Evolutionary conservation across 2,329 filamentous ascomycete genomes (phyloP), one percentile per base, ranked within the genome.

Genomic region (Sordariomycetes sp.): DNA sequence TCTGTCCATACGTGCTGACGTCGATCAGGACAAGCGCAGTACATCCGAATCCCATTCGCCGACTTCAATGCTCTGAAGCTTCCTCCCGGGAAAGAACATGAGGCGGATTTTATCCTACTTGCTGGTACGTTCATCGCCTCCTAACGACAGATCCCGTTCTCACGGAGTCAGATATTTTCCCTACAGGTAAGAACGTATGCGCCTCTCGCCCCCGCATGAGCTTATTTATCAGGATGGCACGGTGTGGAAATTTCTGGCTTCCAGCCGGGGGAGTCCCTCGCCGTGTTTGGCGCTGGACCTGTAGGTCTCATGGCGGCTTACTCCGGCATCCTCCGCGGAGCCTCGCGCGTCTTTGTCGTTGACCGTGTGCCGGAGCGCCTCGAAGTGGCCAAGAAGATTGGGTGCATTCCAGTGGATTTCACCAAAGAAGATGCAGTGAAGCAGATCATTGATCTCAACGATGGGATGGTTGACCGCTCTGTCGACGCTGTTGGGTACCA

Each of bases 401-500:
- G 75, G 0, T 74, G 68, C 39, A 68, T 68, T 4, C 64, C 75
- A 0, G 68, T 82, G 25, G 67, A 81, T 45, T 79, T 82, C 45
- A 68, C 59, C 16, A 68, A 74, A 39, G 64, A 66, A 5, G 73
- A 80, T 43, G 70, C 63, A 6, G 71, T 79, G 1, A 65, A 76
- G 23, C 64, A 75, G 46, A 81, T 81, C 33, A 71, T 79, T 30
- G 56, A 68, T 37, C 46, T 60, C 11, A 78, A 79, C 33, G 68
- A 59, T 2, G 72, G 67, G 1, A 72, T 73, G 70, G 75, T 81
- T 3, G 75, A 81, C 42, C 61, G 78, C 6, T 70, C 72, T 1
- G 71, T 82, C 0, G 78, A 82, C 53, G 72, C 73, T 9, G 78
- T 82, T 0, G 77, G 76, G 0, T 82, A 80, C 46, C 75, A 82